Evolutionary conservation across 768 basidiomycete species (phyloP).

Genomic region (Suillus fuscotomentosus): DNA sequence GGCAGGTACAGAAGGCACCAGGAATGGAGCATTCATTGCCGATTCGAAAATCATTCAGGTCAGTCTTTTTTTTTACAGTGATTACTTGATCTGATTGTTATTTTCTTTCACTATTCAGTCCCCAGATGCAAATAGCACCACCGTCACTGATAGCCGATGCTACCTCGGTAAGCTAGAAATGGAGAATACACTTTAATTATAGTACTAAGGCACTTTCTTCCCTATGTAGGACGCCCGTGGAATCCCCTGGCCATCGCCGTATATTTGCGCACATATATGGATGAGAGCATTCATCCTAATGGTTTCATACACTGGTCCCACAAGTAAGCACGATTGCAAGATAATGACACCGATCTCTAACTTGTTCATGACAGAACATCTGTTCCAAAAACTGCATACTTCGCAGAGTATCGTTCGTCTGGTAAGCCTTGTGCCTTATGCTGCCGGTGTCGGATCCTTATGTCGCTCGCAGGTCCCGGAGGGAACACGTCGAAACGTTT

Average conservation of each 20-base stretch:
- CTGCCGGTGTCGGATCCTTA: not conserved
- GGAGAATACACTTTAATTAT: not conserved
- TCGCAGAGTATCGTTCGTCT: slow-evolving; percentile 53
- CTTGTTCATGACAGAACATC: slow-evolving; percentile 33
- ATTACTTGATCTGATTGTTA: not conserved
- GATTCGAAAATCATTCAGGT: slow-evolving; percentile 57
- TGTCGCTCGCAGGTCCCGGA: slow-evolving; percentile 41
- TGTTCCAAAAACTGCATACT: slow-evolving; percentile 55
- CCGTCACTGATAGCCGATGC: slow-evolving; percentile 42
- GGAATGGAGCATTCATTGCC: slow-evolving; percentile 53
- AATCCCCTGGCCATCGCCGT: slow-evolving; percentile 56
- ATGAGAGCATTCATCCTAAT: slow-evolving; percentile 47
- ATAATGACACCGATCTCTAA: not conserved
- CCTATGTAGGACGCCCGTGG: slow-evolving; percentile 51
- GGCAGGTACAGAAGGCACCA: slow-evolving; percentile 48
- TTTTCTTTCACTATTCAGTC: slow-evolving; percentile 35
- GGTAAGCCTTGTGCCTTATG: slow-evolving; percentile 29
- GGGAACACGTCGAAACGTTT: slow-evolving; percentile 45
- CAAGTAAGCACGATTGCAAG: slow-evolving; percentile 2
- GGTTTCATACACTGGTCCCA: slow-evolving; percentile 52
- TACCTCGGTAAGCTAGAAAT: slow-evolving; percentile 44
- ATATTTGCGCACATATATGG: slow-evolving; percentile 56
- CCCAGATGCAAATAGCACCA: slow-evolving; percentile 54
- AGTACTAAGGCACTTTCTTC: not conserved
- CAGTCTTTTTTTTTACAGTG: slow-evolving; percentile 15